Evolutionary conservation across 345 rosid species (phyloP), one percentile per base, ranked within the genome.

Genomic region (Hypericum androsaemum): DNA sequence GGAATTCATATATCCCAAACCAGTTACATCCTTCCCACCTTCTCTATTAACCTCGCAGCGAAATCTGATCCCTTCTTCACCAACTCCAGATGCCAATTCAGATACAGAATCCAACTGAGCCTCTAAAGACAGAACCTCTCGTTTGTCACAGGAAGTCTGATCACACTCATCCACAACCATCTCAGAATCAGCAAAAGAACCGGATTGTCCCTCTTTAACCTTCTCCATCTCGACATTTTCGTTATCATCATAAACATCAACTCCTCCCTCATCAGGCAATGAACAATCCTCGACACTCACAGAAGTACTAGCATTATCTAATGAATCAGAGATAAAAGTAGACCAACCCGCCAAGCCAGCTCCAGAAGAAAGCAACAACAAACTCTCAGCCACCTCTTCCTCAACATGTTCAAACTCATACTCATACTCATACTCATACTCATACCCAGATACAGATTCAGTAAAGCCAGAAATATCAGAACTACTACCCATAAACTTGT

Each of bases 181-280:
- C 56, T 58, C 66, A 52, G 13, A 39, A 54, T 38, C 45, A 63
- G 37, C 61, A 56, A 41, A 44, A 51, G 66, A 41, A 51, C 51
- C 64, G 6, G 48, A 56, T n/a, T 40, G 43, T 43, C 54, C 65
- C 35, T 5, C 14, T 59, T 38, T 60, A 16, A 55, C 53, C 47
- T 67, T 64, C 60, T 61, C 62, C 51, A 38, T 45, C 65, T 12
- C 37, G 15, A 54, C 64, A 54, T 16, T 13, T 39, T 58, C 66
- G 47, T 59, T 43, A 28, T 41, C 56, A 57, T 47, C 54, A 38
- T 16, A 52, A 53, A 22, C 53, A 41, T 6, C 47, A 44, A 17
- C 32, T 28, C 39, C 54, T 10, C 2, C 46, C 35, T 54, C 66
- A 16, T 39, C 37, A 45, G 43, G 13, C 12, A 50, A 41, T 50